These are phyloP conservation scores for Litchi chinensis DNA, from an alignment of 345 rosid species.

Conservation along the genomic window DNA sequence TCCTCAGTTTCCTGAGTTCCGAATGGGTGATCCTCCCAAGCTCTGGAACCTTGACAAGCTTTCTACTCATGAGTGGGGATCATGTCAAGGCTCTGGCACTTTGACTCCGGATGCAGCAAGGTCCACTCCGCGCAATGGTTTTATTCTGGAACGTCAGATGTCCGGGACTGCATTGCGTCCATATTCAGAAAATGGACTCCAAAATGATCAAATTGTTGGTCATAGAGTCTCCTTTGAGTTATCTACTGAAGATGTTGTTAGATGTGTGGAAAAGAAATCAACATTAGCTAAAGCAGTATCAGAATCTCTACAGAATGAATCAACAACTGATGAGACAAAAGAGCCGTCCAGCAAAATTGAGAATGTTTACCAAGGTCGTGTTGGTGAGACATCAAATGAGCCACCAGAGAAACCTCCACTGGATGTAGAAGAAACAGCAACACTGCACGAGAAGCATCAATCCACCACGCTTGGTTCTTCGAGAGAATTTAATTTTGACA, in stretches of 20 bases:
- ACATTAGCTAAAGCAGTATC: constrained; percentile 39
- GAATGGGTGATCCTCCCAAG: constrained; percentile 60
- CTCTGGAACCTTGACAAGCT: constrained; percentile 61
- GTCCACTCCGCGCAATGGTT: constrained; percentile 38
- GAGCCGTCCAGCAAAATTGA: constrained; percentile 25
- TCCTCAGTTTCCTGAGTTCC: constrained; percentile 59
- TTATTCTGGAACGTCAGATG: constrained; percentile 32
- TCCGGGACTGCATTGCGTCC: constrained; percentile 32
- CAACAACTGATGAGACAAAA: constrained; percentile 29
- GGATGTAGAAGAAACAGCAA: constrained; percentile 29
- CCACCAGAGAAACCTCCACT: constrained; percentile 35
- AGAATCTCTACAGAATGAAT: constrained; percentile 25
- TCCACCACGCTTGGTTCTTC: constrained; percentile 56
- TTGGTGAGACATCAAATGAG: constrained; percentile 39
- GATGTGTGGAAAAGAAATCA: constrained; percentile 49
- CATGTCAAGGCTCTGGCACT: constrained; percentile 47
- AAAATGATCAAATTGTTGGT: constrained; percentile 30
- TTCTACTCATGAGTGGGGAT: constrained; percentile 41
- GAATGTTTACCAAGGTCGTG: constrained; percentile 17
- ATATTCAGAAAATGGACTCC: constrained; percentile 20
- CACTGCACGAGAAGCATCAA: constrained; percentile 43
- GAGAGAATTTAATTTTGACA: constrained; percentile 74
- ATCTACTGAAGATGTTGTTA: constrained; percentile 47
- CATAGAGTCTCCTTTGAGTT: constrained; percentile 66
- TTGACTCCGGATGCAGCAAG: constrained; percentile 56